Evolutionary conservation across 2,329 filamentous ascomycete genomes (phyloP).

Genomic region (Penicillium carneum): DNA sequence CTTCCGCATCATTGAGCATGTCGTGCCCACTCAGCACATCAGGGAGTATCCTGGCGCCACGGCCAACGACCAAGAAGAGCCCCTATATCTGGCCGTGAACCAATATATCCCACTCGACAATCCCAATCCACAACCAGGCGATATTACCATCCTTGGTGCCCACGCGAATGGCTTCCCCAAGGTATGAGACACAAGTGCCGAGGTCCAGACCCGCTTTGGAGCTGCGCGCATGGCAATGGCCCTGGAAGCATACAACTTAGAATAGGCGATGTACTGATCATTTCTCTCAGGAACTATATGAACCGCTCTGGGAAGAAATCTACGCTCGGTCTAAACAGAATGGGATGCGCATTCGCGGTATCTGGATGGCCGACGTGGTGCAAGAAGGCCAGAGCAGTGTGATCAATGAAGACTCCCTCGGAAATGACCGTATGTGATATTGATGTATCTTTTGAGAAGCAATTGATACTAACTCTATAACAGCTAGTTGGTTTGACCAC

Average conservation of each 20-base stretch:
- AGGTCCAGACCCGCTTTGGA: constrained; percentile 14
- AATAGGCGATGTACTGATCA: constrained; percentile 14
- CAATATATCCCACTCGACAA: constrained; percentile 84
- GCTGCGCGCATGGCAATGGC: background rate
- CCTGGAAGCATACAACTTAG: background rate
- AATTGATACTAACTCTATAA: constrained; percentile 29
- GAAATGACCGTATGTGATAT: constrained; percentile 76
- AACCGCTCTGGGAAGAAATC: constrained; percentile 88
- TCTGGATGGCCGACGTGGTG: constrained; percentile 91
- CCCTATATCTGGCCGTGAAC: constrained; percentile 77
- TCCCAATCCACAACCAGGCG: constrained; percentile 70
- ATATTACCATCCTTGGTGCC: constrained; percentile 83
- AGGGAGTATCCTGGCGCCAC: constrained; percentile 81
- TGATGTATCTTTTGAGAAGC: background rate
- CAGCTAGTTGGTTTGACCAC: constrained; percentile 86
- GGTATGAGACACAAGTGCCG: constrained; percentile 54
- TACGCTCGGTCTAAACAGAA: constrained; percentile 63
- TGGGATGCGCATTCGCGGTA: constrained; percentile 75
- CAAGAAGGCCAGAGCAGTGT: constrained; percentile 81
- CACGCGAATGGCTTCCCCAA: constrained; percentile 95
- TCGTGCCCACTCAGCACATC: constrained; percentile 76
- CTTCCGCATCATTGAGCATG: constrained; percentile 73
- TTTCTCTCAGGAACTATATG: constrained; percentile 77
- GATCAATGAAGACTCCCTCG: constrained; percentile 76
- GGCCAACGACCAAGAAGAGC: constrained; percentile 74